Conservation (phyloP, 164 flowering plant species). For the Dillenia suffruticosa region DNA sequence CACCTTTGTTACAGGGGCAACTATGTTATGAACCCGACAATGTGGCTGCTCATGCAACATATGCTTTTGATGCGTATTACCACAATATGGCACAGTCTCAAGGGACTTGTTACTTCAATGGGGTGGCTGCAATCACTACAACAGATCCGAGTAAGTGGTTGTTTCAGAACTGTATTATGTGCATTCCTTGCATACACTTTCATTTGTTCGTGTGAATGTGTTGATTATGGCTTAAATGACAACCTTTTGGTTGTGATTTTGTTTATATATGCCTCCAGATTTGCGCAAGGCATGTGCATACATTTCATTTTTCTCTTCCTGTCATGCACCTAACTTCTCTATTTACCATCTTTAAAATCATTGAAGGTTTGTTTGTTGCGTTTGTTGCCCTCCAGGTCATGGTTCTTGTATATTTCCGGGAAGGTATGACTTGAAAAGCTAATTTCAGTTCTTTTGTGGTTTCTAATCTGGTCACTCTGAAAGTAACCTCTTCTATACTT, state of each 20-base stretch:
- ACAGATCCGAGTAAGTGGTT: constrained; percentile 77
- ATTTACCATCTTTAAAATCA: neutral
- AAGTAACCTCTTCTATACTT: too few relatives aligned
- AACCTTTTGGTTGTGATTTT: too few relatives aligned
- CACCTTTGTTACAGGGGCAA: constrained; percentile 64
- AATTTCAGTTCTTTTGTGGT: neutral
- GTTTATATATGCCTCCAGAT: too few relatives aligned
- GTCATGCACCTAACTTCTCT: neutral
- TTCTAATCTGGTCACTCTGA: too few relatives aligned
- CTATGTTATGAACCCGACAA: constrained; percentile 81
- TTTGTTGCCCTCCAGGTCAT: constrained; percentile 52
- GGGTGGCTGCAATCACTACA: constrained; percentile 76
- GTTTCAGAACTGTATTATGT: too few relatives aligned
- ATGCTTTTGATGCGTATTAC: constrained; percentile 82
- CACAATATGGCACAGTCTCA: constrained; percentile 58
- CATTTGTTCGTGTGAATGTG: neutral
- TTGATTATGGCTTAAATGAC: neutral
- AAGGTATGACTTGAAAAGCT: constrained; percentile 40
- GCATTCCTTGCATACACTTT: too few relatives aligned
- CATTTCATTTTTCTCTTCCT: too few relatives aligned
- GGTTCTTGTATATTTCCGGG: constrained; percentile 71
- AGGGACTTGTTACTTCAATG: constrained; percentile 80
- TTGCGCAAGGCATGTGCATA: too few relatives aligned
- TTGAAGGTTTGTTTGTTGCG: constrained; percentile 12
- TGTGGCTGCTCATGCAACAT: constrained; percentile 67